These are phyloP conservation scores for Cyphellophora attinorum DNA, from an alignment of 2,329 filamentous ascomycete species.

Conservation along the genomic window DNA sequence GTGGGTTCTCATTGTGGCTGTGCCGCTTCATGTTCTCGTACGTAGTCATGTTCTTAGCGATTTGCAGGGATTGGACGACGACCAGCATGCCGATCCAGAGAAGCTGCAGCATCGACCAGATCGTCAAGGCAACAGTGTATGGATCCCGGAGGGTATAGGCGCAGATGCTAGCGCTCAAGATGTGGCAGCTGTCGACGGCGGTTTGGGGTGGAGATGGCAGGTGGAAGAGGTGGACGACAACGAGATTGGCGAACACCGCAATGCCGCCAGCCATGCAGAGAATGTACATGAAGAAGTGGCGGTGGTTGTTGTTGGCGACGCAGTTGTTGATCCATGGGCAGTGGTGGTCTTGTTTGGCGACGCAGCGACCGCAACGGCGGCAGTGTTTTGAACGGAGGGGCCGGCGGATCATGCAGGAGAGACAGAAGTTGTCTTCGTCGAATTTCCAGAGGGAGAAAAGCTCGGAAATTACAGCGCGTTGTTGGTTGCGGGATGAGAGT, in stretches of 20 bases:
- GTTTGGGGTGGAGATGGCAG: conserved; percentile 5
- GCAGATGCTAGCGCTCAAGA: conserved; percentile 70
- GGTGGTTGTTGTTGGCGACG: conserved; percentile 87
- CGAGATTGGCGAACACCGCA: conserved; percentile 58
- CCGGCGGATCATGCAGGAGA: conserved; percentile 86
- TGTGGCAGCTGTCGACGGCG: conserved; percentile 49
- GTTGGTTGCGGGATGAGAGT: conserved; percentile 76
- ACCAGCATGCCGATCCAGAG: conserved; percentile 97
- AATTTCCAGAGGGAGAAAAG: conserved; percentile 79
- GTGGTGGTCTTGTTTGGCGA: conserved; percentile 95
- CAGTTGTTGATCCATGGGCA: conserved; percentile 99
- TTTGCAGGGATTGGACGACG: conserved; percentile 85
- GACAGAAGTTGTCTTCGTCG: conserved; percentile 89
- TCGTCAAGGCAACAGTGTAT: conserved; percentile 68
- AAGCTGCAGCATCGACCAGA: conserved; percentile 77
- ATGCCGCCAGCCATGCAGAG: conserved; percentile 69
- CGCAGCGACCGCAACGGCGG: conserved; percentile 78
- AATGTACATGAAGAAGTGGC: conserved; percentile 90
- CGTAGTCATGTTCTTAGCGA: conserved; percentile 86
- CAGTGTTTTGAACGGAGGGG: conserved; percentile 95
- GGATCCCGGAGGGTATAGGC: conserved; percentile 67
- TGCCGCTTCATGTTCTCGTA: conserved; percentile 92
- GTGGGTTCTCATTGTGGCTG: conserved; percentile 23
- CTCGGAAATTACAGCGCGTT: conserved; percentile 81
- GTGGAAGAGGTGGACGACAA: conserved; percentile 46